Evolutionary conservation across 2,329 filamentous ascomycete genomes (phyloP).

Genomic region (Cladosporium colombiae): DNA sequence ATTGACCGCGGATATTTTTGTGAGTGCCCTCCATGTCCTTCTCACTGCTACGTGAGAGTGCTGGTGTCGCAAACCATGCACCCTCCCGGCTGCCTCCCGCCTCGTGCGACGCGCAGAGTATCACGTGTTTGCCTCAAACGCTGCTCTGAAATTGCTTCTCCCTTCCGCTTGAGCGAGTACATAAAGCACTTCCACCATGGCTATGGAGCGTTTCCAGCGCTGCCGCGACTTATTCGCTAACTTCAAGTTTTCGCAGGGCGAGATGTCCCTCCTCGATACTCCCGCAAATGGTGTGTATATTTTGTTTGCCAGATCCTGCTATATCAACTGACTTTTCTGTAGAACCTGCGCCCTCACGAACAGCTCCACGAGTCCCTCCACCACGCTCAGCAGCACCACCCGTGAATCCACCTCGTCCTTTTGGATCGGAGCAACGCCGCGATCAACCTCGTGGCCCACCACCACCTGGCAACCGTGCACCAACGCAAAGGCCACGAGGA

Average conservation of each 20-base stretch:
- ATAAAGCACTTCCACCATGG: slow-evolving; percentile 31
- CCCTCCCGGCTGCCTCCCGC: neutral
- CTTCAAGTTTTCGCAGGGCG: slow-evolving; percentile 57
- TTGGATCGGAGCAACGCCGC: slow-evolving; percentile 64
- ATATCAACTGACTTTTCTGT: neutral
- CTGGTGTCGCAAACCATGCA: neutral
- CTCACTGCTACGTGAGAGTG: neutral
- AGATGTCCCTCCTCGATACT: slow-evolving; percentile 66
- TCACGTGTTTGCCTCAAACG: slow-evolving; percentile 12
- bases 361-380: slow-evolving; percentile 41
- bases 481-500: slow-evolving; percentile 60
- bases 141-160: neutral
- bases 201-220: slow-evolving; percentile 41
- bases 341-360: slow-evolving; percentile 19
- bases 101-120: slow-evolving; percentile 12
- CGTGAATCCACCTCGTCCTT: slow-evolving; percentile 58
- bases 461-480: slow-evolving; percentile 43
- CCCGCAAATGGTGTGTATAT: slow-evolving; percentile 41
- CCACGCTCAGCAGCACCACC: slow-evolving; percentile 50
- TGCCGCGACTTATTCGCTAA: slow-evolving; percentile 45
- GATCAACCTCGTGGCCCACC: slow-evolving; percentile 42
- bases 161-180: neutral
- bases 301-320: neutral
- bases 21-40: slow-evolving; percentile 53
- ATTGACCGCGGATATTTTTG: slow-evolving; percentile 72